A percentile compares a stretch with the other conserved stretches of the same genome.
phyloP scores from a whole-genome alignment of 1,284 basidiomycete species.

The Trametes polyzona region DNA sequence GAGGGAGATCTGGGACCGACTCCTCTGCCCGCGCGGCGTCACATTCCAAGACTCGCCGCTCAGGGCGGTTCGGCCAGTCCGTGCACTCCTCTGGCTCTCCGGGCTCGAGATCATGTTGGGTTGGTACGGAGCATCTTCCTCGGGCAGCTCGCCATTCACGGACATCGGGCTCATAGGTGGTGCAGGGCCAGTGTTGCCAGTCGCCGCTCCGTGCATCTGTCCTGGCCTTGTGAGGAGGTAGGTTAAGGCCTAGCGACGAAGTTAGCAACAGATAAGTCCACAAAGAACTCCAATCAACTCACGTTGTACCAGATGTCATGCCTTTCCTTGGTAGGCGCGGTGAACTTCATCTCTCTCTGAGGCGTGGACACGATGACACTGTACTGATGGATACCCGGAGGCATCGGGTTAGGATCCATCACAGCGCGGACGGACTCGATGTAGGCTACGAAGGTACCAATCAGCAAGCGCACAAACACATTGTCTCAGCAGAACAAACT shows the following conservation, averaged over 20 bases:
- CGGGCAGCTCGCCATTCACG: slow-evolving; percentile 48
- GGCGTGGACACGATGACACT: slow-evolving; percentile 93
- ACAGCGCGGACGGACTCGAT: slow-evolving; percentile 92
- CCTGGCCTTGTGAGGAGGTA: slow-evolving; percentile 80
- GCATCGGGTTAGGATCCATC: slow-evolving; percentile 91
- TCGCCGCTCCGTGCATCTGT: slow-evolving; percentile 45
- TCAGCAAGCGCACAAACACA: slow-evolving; percentile 15
- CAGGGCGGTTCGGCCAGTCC: slow-evolving; percentile 51
- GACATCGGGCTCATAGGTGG: slow-evolving; percentile 62
- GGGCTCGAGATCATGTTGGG: slow-evolving; percentile 57
- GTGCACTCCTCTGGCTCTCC: slow-evolving; percentile 67
- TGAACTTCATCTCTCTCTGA: slow-evolving; percentile 97
- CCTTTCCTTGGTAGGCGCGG: slow-evolving; percentile 89
- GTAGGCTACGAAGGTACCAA: slow-evolving; percentile 69
- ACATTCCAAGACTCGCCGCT: slow-evolving; percentile 68
- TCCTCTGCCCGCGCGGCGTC: slow-evolving; percentile 75
- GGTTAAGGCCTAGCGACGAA: slow-evolving; percentile 69
- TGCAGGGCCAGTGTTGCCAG: slow-evolving; percentile 42
- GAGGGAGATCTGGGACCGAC: slow-evolving; percentile 75
- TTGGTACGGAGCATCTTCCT: slow-evolving; percentile 53
- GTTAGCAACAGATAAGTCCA: neutral
- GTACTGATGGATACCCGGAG: slow-evolving; percentile 91
- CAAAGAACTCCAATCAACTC: slow-evolving; percentile 27
- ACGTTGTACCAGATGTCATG: slow-evolving; percentile 97
- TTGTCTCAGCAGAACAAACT: slow-evolving; percentile 40